Base-by-base conservation (phyloP, 148 eudicot genomes). In the Chenopodium suecicum region DNA sequence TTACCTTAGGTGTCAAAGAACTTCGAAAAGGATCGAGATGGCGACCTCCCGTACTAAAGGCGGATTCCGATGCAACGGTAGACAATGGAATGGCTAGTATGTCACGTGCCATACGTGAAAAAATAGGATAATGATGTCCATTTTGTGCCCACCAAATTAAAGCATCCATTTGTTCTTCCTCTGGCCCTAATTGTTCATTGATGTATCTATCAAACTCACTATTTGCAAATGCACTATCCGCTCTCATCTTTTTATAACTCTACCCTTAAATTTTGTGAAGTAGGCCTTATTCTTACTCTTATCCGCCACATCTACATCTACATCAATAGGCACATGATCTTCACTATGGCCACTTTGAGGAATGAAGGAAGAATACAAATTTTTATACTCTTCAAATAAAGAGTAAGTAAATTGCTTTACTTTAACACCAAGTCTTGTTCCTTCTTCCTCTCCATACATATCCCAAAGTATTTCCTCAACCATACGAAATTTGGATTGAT, bases 141-240 rank as follows among this genome's bases (percentile, higher is more conserved):
- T 52, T 52, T 10, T 10, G 2, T 11, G 3, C 17, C 17, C 58
- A 52, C 58, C 17, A 52, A 11, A 16, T 11, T 52, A 52, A 52
- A 7, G 7, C 50, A 47, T 47, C 50, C 50, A 47, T 47, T 47
- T 47, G 9, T 47, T 47, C 50, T 7, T 47, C 7, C 50, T 47
- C 31, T 1, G 31, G 1, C 31, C 31, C 31, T 29, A 29, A 29
- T 29, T 29, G 31, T 14, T 67, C 64, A 68, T 29, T 48, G 9
- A 78, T 27, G 27, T 67, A 78, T 11, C 81, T 68, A 4, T 77
- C 74, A 69, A 69, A 67, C 74, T 78, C 74, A 78, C 11, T 68
- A n/a, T 14, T 78, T 65, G 10, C 69, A 62, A 23, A 29, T 63
- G 70, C 70, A 77, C 80, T 65, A 17, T 37, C 11, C 13, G 71